Evolutionary conservation across 257 asterid genomes (phyloP).

Genomic region (Paraleonurus japonicus): DNA sequence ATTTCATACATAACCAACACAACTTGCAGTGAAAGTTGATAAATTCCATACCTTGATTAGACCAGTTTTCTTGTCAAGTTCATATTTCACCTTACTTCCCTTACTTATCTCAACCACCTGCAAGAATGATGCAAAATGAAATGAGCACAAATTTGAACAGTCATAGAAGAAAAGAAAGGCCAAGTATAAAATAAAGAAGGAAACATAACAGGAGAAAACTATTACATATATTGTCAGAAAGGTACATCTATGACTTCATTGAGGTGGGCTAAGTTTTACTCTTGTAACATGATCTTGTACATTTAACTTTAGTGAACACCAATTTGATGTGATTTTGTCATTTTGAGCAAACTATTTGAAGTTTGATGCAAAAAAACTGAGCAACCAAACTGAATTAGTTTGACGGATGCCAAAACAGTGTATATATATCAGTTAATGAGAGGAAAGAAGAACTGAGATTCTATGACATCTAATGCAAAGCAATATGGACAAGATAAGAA

Average conservation of each 20-base stretch:
- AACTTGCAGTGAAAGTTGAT: conserved; percentile 3
- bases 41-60: conserved; percentile 71
- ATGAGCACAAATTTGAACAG: not conserved
- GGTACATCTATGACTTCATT: not conserved
- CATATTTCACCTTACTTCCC: conserved; percentile 98
- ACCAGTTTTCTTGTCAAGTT: conserved; percentile 93
- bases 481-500: not conserved
- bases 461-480: not conserved
- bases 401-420: not conserved
- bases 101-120: conserved; percentile 94
- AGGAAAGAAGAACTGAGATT: conserved; percentile 9
- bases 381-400: not conserved
- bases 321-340: not conserved
- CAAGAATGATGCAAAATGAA: conserved; percentile 22
- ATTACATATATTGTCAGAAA: not conserved
- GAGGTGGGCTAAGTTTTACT: not conserved
- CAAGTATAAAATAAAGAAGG: conserved; percentile 9
- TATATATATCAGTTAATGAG: not conserved
- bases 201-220: not conserved
- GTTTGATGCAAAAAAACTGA: not conserved
- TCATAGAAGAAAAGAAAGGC: not conserved
- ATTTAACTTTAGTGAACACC: not conserved
- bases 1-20: not conserved
- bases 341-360: not conserved
- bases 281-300: not conserved